Evolutionary conservation across 495 filamentous ascomycete genomes (phyloP), one percentile per base, ranked within the genome.

Genomic region (Elaphomyces granulatus): DNA sequence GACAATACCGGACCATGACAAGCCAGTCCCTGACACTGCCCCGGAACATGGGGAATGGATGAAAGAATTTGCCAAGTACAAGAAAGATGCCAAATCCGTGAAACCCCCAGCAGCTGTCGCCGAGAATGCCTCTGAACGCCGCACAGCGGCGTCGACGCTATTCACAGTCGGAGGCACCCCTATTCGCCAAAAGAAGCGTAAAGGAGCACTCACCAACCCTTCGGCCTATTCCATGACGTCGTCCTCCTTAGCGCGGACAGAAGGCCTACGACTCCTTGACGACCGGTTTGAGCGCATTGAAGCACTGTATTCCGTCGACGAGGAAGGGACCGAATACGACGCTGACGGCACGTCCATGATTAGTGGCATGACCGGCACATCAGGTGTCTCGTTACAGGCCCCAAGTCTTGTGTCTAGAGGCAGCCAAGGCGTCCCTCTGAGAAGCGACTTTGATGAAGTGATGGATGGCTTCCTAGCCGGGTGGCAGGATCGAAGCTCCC

Each of bases 181-280:
- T 3, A 80, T 71, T 31, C 75, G 83, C 1, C 66, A 68, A 23
- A 96, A 94, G 74, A 92, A 88, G 74, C 73, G 85, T 44, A 90
- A 87, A 59, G 86, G 86, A 34, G 87, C 90, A 15, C 55, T 90
- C 55, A 95, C 90, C 15, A 83, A 81, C 50, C 83, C 81, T 1
- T 88, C 88, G 4, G 71, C 73, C 12, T 96, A 94, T 63, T 94
- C 86, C n/a, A 99, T 96, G 92, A 87, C 81, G 0, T 93, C 83
- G 4, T 94, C 90, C 0, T 80, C 87, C 0, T 66, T 96, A 4
- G 74, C 80, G 15, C 75, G 92, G 32, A 96, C 88, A 1, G 90
- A 94, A 45, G 84, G 85, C n/a, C 70, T 87, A 28, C 77, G 77
- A 3, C 71, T 87, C 8, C 67, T 96, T 15, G 92, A 99, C 55